A percentile compares a stretch with the other conserved stretches of the same genome.
phyloP scores from a whole-genome alignment of 306 rosid genomes.

The Begonia peltatifolia region DNA sequence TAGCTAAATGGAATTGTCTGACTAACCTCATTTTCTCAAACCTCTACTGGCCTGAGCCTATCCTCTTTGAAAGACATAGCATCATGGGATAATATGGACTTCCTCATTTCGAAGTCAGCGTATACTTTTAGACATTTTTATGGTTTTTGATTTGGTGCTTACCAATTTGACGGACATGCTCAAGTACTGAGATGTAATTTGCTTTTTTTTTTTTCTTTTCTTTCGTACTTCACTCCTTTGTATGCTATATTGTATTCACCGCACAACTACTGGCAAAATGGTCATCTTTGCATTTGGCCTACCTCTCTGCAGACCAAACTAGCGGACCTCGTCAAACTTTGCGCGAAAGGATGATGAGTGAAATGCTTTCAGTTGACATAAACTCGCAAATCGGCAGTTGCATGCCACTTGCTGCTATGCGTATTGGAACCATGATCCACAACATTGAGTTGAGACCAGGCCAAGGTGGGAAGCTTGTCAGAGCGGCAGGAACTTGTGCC shows the following conservation, averaged over 20 bases:
- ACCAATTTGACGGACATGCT: background rate
- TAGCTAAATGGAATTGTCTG: no score
- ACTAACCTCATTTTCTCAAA: no score
- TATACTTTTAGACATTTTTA: no score
- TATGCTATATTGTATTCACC: background rate
- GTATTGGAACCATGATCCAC: slow-evolving; percentile 83
- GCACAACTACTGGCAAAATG: background rate
- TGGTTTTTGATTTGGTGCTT: no score
- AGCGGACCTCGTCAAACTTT: slow-evolving; percentile 10
- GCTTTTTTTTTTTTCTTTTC: background rate
- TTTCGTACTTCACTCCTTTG: no score
- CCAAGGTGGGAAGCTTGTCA: slow-evolving; percentile 85
- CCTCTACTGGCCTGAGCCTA: no score
- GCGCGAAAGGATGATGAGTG: slow-evolving; percentile 35
- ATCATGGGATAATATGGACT: no score
- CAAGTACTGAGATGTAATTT: background rate
- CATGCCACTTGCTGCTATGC: slow-evolving; percentile 70
- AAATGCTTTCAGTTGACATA: slow-evolving; percentile 49
- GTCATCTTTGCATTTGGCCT: background rate
- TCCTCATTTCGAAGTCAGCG: no score
- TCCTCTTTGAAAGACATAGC: no score
- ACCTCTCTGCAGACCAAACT: slow-evolving; percentile 14
- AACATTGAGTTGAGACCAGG: slow-evolving; percentile 70
- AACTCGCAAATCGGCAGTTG: slow-evolving; percentile 75
- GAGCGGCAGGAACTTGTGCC: slow-evolving; percentile 71